phyloP scores from a whole-genome alignment of 805 yeast genomes.

The Candida loeiensis region DNA sequence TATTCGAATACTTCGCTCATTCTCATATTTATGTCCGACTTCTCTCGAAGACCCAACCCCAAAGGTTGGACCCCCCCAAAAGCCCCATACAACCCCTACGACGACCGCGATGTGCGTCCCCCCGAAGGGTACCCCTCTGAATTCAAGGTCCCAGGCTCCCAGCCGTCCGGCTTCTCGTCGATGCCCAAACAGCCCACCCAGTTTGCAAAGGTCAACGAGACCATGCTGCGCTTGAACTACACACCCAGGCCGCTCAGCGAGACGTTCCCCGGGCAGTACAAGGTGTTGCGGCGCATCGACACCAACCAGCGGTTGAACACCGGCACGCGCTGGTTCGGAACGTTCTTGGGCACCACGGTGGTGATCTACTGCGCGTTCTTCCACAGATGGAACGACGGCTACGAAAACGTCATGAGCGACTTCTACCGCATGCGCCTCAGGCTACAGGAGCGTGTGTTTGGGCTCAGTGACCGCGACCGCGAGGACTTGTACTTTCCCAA shows the following conservation, averaged over 20 bases:
- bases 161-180: conserved; percentile 50
- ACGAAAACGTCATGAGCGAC: conserved; percentile 68
- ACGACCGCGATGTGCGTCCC: conserved; percentile 71
- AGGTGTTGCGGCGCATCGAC: conserved; percentile 59
- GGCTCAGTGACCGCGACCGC: conserved; percentile 56
- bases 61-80: conserved; percentile 77
- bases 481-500: conserved; percentile 56
- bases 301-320: conserved; percentile 50
- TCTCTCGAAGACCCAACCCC: conserved; percentile 69
- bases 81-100: conserved; percentile 85
- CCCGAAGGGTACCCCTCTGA: conserved; percentile 86
- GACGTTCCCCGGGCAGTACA: conserved; percentile 74
- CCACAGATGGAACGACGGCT: conserved; percentile 82
- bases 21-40: conserved; percentile 15
- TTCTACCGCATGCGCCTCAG: conserved; percentile 61
- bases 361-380: conserved; percentile 63
- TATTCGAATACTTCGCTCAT: not conserved
- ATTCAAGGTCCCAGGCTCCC: conserved; percentile 60
- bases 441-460: conserved; percentile 47
- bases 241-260: conserved; percentile 76
- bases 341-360: conserved; percentile 46
- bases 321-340: conserved; percentile 60
- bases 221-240: conserved; percentile 70
- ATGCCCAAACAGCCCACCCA: conserved; percentile 67
- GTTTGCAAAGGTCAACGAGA: conserved; percentile 62